Percentiles rank a stretch among this genome's conserved stretches.
Conservation (phyloP, 805 yeast genomes). For the Candida patagonica region DNA sequence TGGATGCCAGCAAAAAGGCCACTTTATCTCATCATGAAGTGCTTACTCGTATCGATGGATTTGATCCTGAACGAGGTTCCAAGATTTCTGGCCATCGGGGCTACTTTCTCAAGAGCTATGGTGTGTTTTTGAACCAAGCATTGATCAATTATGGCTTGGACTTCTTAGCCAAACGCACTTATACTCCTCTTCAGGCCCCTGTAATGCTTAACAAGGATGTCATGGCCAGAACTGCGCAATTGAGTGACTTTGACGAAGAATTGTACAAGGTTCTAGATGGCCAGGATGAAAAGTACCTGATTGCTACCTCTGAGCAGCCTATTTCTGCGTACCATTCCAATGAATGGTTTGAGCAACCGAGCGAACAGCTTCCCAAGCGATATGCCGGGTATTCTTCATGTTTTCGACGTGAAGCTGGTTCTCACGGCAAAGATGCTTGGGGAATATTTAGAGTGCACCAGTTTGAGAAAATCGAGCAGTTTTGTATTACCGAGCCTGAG, state of each 20-base stretch:
- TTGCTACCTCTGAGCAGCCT: slow-evolving; percentile 99
- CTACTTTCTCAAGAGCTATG: slow-evolving; percentile 86
- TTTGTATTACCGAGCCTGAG: slow-evolving; percentile 92
- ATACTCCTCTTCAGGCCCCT: slow-evolving; percentile 92
- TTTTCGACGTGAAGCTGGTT: slow-evolving; percentile 99
- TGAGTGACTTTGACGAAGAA: slow-evolving; percentile 96
- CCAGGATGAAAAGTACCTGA: slow-evolving; percentile 92
- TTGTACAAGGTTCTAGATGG: slow-evolving; percentile 95
- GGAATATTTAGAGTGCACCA: slow-evolving; percentile 99
- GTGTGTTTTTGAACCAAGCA: slow-evolving; percentile 97
- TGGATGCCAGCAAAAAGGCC: slow-evolving; percentile 62
- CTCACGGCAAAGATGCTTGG: slow-evolving; percentile 99
- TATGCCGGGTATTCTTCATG: slow-evolving; percentile 98
- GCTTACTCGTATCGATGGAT: slow-evolving; percentile 87
- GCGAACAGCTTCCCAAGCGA: slow-evolving; percentile 91
- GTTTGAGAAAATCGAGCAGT: slow-evolving; percentile 97
- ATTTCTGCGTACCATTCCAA: slow-evolving; percentile 94
- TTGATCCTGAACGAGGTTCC: slow-evolving; percentile 98
- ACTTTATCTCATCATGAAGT: slow-evolving; percentile 95
- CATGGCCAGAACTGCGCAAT: slow-evolving; percentile 98
- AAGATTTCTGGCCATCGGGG: slow-evolving; percentile 98
- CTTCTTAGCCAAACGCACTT: slow-evolving; percentile 69
- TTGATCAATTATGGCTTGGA: slow-evolving; percentile 90
- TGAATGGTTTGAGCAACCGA: slow-evolving; percentile 98
- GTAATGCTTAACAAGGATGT: slow-evolving; percentile 99